Evolutionary conservation across 2,329 filamentous ascomycete species (phyloP), one percentile per base, ranked within the genome.

Genomic region (Hymenoscyphus infarciens): DNA sequence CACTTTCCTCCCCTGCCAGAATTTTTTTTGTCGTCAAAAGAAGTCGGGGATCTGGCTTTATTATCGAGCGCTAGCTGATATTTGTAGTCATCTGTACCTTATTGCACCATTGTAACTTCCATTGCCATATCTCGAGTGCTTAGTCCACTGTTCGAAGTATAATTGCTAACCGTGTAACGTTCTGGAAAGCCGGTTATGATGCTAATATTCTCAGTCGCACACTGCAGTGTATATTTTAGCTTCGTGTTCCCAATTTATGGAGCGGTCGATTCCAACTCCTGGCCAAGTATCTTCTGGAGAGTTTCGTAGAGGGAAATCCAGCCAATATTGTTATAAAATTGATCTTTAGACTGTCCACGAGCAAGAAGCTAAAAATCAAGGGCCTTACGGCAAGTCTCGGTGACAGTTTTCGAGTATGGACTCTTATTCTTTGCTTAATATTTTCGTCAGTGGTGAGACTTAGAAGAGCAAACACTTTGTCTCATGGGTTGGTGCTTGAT

Each of bases 391-490:
- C 16, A 49, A 10, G 22, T 19, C 42, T 49, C 8, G n/a, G 19
- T 22, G n/a, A 49, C n/a, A n/a, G n/a, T 22, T 19, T 49, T 49
- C 10, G 42, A 49, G 42, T 49, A 49, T 49, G n/a, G n/a, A 22
- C 19, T 3, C n/a, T 49, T 49, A 49, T 49, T 22, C 1, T 49
- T 49, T 49, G 16, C 39, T 19, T 49, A 19, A 49, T 49, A 25
- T 22, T n/a, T 19, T 49, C 3, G n/a, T 49, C 42, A 22, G 42
- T 49, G 8, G 42, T 19, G n/a, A 49, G n/a, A 3, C 42, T 19
- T 10, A 49, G 42, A 49, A 49, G 42, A 49, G 42, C 42, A 49
- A 22, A 49, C 7, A 49, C n/a, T 49, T 49, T 49, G 42, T 49
- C 42, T 22, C 42, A 22, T 49, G 42, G n/a, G 8, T 49, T 11